Evolutionary conservation across 495 filamentous ascomycete genomes (phyloP).

Genomic region (Aspergillus homomorphus): DNA sequence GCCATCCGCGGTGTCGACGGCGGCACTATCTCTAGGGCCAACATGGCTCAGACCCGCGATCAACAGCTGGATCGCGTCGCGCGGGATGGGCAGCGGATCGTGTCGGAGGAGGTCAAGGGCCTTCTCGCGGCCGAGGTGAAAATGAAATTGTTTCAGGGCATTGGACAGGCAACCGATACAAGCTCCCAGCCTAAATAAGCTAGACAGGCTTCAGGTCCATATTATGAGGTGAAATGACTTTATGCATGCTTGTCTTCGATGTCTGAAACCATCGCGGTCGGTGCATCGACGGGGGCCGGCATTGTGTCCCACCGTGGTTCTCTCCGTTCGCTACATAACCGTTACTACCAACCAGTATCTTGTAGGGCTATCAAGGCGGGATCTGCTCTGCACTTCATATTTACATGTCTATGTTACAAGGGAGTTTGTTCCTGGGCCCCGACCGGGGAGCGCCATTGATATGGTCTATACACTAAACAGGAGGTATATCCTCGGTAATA

Average conservation of each 20-base stretch:
- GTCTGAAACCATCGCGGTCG: background rate
- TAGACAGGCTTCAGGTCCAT: background rate
- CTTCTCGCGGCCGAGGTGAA: constrained; percentile 81
- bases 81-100: constrained; percentile 74
- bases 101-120: constrained; percentile 81
- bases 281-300: background rate
- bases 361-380: background rate
- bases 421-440: background rate
- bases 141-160: constrained; percentile 73
- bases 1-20: constrained; percentile 50
- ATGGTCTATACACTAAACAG: constrained; percentile 12
- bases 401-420: background rate
- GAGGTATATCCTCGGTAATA: constrained; percentile 15
- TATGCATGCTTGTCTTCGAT: background rate
- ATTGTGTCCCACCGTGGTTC: background rate
- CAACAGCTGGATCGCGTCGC: constrained; percentile 75
- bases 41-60: constrained; percentile 43
- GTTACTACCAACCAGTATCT: background rate
- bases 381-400: background rate
- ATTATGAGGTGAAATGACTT: constrained; percentile 1
- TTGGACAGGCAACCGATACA: constrained; percentile 36
- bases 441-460: constrained; percentile 4
- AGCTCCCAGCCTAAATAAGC: background rate
- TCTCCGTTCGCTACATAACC: background rate
- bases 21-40: constrained; percentile 33